phyloP scores from a whole-genome alignment of 116 monocot species.

The Zostera marina region DNA sequence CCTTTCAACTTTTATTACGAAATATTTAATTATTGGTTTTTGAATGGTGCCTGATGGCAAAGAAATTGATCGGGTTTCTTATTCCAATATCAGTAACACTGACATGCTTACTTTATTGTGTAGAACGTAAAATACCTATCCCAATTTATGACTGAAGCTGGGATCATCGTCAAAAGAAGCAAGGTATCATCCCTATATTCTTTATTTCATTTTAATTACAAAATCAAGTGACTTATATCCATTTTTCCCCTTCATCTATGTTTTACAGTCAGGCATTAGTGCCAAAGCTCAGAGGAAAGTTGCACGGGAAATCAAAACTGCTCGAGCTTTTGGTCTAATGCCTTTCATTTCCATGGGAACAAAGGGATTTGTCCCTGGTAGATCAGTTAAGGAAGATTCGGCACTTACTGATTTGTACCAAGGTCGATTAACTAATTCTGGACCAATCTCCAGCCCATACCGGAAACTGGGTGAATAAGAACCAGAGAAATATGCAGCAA shows the following conservation, averaged over 20 bases:
- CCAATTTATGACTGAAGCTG: conserved; percentile 76
- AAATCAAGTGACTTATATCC: neutral
- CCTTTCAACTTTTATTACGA: too few species aligned
- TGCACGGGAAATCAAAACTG: conserved; percentile 86
- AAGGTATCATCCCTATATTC: conserved; percentile 29
- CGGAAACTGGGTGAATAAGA: too few species aligned
- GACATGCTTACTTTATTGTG: neutral
- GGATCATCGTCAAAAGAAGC: conserved; percentile 81
- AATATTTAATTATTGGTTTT: too few species aligned
- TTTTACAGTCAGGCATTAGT: conserved; percentile 60
- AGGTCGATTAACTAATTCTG: too few species aligned
- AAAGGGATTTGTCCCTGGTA: conserved; percentile 51
- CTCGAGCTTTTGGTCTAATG: conserved; percentile 76
- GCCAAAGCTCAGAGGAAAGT: conserved; percentile 91
- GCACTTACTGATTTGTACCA: too few species aligned
- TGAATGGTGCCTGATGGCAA: too few species aligned
- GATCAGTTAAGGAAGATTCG: conserved; percentile 31
- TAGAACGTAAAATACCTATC: conserved; percentile 77
- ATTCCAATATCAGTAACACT: neutral
- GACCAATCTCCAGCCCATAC: too few species aligned
- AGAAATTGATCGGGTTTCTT: too few species aligned
- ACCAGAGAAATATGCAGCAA: too few species aligned
- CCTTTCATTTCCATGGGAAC: conserved; percentile 85
- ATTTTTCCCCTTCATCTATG: neutral
- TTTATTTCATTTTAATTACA: neutral